These are phyloP conservation scores for Phanerochaete sordida DNA, from an alignment of 768 basidiomycete genomes.

Conservation along the genomic window DNA sequence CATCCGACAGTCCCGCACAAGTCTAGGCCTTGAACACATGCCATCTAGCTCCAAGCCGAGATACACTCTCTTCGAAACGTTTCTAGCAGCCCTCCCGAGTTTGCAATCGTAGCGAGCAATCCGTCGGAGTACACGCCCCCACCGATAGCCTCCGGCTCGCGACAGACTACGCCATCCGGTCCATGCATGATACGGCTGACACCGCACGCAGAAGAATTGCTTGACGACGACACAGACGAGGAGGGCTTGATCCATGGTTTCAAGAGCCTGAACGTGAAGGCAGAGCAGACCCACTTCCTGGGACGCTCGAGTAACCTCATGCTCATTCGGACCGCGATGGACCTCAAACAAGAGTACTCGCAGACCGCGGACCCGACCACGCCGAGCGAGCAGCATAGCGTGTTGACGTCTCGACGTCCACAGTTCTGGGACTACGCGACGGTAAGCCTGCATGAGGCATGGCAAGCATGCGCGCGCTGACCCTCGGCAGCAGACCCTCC, in stretches of 20 bases:
- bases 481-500: background rate
- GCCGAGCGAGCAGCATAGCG: conserved; percentile 5
- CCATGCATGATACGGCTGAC: background rate
- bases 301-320: conserved; percentile 39
- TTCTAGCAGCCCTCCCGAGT: too few species aligned
- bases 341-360: conserved; percentile 44
- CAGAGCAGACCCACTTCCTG: conserved; percentile 29
- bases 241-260: background rate
- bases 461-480: background rate
- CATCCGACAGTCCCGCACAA: background rate
- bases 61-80: background rate
- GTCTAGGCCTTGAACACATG: background rate
- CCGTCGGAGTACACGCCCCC: background rate
- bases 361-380: conserved; percentile 28
- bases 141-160: conserved; percentile 20
- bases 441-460: background rate
- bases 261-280: conserved; percentile 20
- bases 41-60: background rate
- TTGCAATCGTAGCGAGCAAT: too few species aligned
- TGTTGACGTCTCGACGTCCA: background rate
- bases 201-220: conserved; percentile 38
- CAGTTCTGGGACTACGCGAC: background rate
- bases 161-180: background rate
- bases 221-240: conserved; percentile 17
- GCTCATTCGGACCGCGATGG: conserved; percentile 37